A percentile compares a stretch with the other conserved stretches of the same genome.
These are phyloP conservation scores for Didymella pinodella DNA, from an alignment of 2,329 filamentous ascomycete species.

Conservation along the genomic window DNA sequence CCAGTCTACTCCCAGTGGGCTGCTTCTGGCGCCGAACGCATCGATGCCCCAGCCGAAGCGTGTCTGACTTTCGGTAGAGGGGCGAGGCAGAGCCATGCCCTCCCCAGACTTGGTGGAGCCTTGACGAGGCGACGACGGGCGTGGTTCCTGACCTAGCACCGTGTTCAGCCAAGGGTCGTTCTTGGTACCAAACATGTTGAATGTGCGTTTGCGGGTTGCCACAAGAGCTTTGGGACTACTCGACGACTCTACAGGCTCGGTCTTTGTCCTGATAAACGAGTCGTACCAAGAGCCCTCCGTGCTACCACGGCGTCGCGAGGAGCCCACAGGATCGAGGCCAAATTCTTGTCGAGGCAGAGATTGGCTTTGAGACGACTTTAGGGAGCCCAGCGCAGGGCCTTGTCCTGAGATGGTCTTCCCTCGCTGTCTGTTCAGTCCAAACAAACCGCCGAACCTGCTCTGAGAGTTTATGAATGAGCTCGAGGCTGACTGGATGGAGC, in stretches of 20 bases:
- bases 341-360: conserved; percentile 72
- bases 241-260: conserved; percentile 43
- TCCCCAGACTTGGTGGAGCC: conserved; percentile 69
- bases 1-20: conserved; percentile 54
- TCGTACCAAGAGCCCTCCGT: conserved; percentile 65
- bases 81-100: conserved; percentile 45
- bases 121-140: conserved; percentile 66
- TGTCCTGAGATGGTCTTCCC: conserved; percentile 68
- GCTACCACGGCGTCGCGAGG: conserved; percentile 64
- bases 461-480: conserved; percentile 60
- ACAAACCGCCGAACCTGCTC: conserved; percentile 65
- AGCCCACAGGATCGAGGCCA: conserved; percentile 57
- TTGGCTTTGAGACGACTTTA: conserved; percentile 77
- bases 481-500: conserved; percentile 58
- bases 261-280: conserved; percentile 53
- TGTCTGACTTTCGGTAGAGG: conserved; percentile 50
- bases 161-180: conserved; percentile 60
- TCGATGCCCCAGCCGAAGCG: conserved; percentile 50
- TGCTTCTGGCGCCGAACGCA: conserved; percentile 52
- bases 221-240: conserved; percentile 48
- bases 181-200: conserved; percentile 62
- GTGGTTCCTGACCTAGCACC: conserved; percentile 43
- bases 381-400: conserved; percentile 71
- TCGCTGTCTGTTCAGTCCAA: conserved; percentile 66
- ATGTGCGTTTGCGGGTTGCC: conserved; percentile 55